Base-by-base conservation (phyloP, 257 asterid genomes). In the Jasminum sambac region DNA sequence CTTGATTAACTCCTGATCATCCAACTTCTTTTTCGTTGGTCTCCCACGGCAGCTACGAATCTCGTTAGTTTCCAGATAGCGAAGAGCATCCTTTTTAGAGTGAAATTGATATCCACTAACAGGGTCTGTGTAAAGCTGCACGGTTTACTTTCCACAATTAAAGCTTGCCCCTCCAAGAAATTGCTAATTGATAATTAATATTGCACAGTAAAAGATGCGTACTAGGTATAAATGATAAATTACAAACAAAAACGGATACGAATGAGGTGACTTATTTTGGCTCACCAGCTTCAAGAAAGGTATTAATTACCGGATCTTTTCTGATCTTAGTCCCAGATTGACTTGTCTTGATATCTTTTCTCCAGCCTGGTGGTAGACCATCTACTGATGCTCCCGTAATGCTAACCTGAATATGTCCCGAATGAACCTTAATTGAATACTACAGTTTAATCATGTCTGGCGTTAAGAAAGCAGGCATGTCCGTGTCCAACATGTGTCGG, bases 281-380 rank as follows among this genome's bases (percentile, higher is more conserved):
- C 46, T 61, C 17, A 36, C 21, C 61, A 64, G 41, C 7, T 36
- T 25, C 55, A 66, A 61, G 68, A 21, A 70, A 67, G 60, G 58
- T 44, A 62, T 52, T 39, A 71, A 64, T 70, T 91, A 91, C 96
- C 84, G 87, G 84, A 72, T 89, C 93, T 64, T 57, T 79, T 73
- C 81, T 85, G 11, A 25, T 79, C 74, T 55, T 83, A 24, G 24
- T 37, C 60, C 80, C 89, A 40, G 57, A 70, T 72, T 76, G 82
- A 64, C 83, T 84, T 63, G 77, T 70, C 76, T 68, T 78, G 68
- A 66, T 59, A 79, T 84, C 95, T 78, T 81, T 86, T 62, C 81
- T 84, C 97, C 97, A 91, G 62, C 95, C 95, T 34, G 83, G 82
- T 16, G 97, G 96, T 66, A 91, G 81, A 43, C 74, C 95, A 63